Evolutionary conservation across 441 rosid species (phyloP), one percentile per base, ranked within the genome.

Genomic region (Raphanus hybrid): DNA sequence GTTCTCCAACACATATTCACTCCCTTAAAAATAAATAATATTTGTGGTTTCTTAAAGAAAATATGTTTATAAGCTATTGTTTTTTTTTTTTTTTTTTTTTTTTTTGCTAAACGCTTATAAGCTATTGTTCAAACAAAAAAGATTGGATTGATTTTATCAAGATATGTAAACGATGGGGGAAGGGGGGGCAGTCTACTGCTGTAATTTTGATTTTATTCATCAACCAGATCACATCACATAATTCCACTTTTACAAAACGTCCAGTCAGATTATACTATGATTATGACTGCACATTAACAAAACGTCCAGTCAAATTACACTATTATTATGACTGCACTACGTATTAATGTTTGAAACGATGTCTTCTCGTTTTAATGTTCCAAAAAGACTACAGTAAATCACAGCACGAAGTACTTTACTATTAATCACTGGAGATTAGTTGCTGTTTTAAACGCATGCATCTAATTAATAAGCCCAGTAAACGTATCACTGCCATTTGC

Each of bases 1-100:
- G 62, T 64, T 64, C 59, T 54, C 55, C 45, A 64, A 34, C 50
- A 8, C 26, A 10, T 72, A 29, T 18, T 11, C 60, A 32, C 41
- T 62, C 43, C 20, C 43, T n/a, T 32, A 62, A 60, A 60, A 18
- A 12, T 12, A 48, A 12, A 48, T 50, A 50, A 14, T 14, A 50
- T 50, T 50, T 50, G 57, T 48, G 57, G 57, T 50, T 50, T 41
- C 10, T 50, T 14, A n/a, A 50, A 50, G 18, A 14, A 50, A 50
- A 14, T 14, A 50, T 50, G 57, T 14, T 2, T 50, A n/a, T 48
- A 3, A 6, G 5, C 50, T 43, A 45, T 45, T 45, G 15, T 45
- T 45, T n/a, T n/a, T n/a, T n/a, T n/a, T n/a, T n/a, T n/a, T n/a
- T n/a, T n/a, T n/a, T n/a, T n/a, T n/a, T n/a, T n/a, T n/a, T n/a